Percentiles rank a stretch among this genome's conserved stretches.
These are phyloP conservation scores for Barnettozyma wickerhamii DNA, from an alignment of 805 yeast genomes.

Conservation along the genomic window DNA sequence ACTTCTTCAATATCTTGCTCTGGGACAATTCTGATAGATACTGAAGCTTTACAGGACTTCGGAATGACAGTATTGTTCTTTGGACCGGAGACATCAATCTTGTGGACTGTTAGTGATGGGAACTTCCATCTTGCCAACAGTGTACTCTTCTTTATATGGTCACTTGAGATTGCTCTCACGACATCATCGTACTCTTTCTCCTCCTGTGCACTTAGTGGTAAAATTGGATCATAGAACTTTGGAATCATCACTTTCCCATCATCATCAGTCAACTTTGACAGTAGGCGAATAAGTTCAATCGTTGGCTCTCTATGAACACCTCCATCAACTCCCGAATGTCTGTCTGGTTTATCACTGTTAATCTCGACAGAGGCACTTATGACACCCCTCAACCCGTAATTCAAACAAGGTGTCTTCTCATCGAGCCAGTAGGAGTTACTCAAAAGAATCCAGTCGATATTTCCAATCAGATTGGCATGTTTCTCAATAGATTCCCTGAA, in stretches of 20 bases:
- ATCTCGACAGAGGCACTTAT: slow-evolving; percentile 73
- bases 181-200: slow-evolving; percentile 58
- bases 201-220: slow-evolving; percentile 55
- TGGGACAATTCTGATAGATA: slow-evolving; percentile 87
- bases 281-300: slow-evolving; percentile 70
- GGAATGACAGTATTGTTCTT: slow-evolving; percentile 89
- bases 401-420: slow-evolving; percentile 82
- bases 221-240: slow-evolving; percentile 64
- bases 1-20: slow-evolving; percentile 67
- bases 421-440: slow-evolving; percentile 95
- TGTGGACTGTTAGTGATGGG: slow-evolving; percentile 87
- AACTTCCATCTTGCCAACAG: slow-evolving; percentile 81
- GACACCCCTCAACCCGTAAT: slow-evolving; percentile 92
- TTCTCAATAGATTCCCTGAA: slow-evolving; percentile 62
- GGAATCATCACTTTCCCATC: slow-evolving; percentile 59
- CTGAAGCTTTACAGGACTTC: slow-evolving; percentile 64
- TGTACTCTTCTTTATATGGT: slow-evolving; percentile 38
- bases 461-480: slow-evolving; percentile 52
- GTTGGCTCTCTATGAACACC: slow-evolving; percentile 89
- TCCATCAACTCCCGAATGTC: slow-evolving; percentile 97
- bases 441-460: slow-evolving; percentile 82
- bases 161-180: slow-evolving; percentile 31
- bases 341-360: slow-evolving; percentile 71
- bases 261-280: slow-evolving; percentile 58
- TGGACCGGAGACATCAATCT: slow-evolving; percentile 84